Base-by-base conservation (phyloP, 2,329 filamentous ascomycete genomes). In the Ascochyta lentis region DNA sequence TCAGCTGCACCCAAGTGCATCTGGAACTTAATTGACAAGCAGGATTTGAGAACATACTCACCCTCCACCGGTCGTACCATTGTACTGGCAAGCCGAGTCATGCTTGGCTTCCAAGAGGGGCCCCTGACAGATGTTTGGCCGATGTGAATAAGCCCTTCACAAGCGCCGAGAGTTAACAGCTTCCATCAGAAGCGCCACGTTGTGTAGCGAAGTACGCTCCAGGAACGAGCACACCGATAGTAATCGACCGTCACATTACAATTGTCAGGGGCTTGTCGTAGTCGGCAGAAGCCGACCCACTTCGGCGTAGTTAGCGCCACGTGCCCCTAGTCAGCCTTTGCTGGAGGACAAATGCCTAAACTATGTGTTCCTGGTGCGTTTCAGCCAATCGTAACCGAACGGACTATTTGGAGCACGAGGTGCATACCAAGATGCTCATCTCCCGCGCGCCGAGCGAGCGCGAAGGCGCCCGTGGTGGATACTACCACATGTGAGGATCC, bases 341-440 rank as follows among this genome's bases (percentile, higher is more conserved):
- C 26, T 34, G 29, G n/a, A 39, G 10, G 19, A 33, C 39, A 19
- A 42, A 24, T 33, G 41, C 24, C 53, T 43, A 56, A 51, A 42
- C 9, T 24, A 44, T 47, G 42, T 39, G 53, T 51, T 34, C 53
- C 47, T 56, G 47, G 53, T 31, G 37, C 38, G 53, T 56, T 56
- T 56, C 53, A 56, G 24, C 48, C 48, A 56, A 56, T 56, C 4
- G 47, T 47, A 42, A 40, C 24, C 13, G 22, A 3, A 12, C 47
- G 33, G 47, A 27, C 48, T 56, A 51, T 56, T 56, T 51, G 24
- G 19, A 27, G 48, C 38, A 43, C 42, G 6, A 22, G 13, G 16
- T 47, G 22, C 29, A 22, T 24, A 12, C 41, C 23, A 38, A 42
- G 15, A 22, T 39, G 53, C 40, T 42, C 37, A 47, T 56, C 53